Base-by-base conservation (phyloP, 2,329 filamentous ascomycete species). In the Salinomyces thailandicus region DNA sequence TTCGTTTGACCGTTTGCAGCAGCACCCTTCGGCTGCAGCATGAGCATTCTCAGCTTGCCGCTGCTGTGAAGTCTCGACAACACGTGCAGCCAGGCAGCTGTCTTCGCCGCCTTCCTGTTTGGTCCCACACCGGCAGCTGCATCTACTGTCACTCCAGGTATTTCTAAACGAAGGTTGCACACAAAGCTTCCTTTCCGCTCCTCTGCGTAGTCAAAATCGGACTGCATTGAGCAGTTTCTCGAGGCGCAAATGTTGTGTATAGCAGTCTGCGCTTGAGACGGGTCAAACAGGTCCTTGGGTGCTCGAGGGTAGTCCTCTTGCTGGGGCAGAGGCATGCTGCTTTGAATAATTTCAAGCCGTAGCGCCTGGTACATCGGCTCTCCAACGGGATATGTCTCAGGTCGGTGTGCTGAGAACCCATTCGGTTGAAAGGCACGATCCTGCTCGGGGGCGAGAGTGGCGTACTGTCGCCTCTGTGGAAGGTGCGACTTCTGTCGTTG, bases 31-130 rank as follows among this genome's bases (percentile, higher is more conserved):
- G 14, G 4, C 18, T 18, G 19, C 27, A 16, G 11, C 11, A 33
- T 17, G 4, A 46, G 33, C 15, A 15, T 9, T 7, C 12, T 28
- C 7, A 45, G 26, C 9, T 27, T 14, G 9, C 44, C 47, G 12
- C 32, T 39, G 11, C 32, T 26, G 20, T 48, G 43, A 18, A 50
- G 29, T 11, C 26, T 39, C 5, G 38, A 33, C 12, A 46, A 15
- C 22, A 44, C 27, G n/a, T 46, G 38, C 26, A 41, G 13, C 44
- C 44, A 49, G 4, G 41, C 46, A 6, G 39, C 35, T 14, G 31
- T 28, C 26, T 41, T 47, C 2, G 46, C 44, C 8, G 28, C 22
- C 19, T 35, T 24, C 26, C 38, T 45, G 22, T 13, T 37, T 8
- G 11, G 12, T 16, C 43, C 43, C 19, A 34, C 24, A 18, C 41